Conservation (phyloP, 768 basidiomycete species). For the Clitopilus passeckerianus region DNA sequence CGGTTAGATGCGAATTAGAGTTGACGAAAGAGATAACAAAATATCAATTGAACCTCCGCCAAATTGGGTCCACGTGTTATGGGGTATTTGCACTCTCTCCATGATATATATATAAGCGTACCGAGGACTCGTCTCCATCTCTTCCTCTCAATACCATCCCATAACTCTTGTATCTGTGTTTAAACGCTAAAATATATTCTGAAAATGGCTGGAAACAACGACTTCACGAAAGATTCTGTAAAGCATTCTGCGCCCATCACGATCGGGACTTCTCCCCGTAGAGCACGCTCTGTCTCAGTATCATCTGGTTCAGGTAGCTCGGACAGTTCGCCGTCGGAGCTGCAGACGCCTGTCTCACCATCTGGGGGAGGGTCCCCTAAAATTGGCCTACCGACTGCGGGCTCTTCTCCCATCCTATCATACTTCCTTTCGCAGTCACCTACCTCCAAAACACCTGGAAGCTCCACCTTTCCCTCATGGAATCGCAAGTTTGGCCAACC, state of each 20-base stretch:
- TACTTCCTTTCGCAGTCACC: slow-evolving; percentile 66
- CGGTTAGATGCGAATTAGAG: slow-evolving; percentile 1
- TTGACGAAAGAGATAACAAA: background rate
- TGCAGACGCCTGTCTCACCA: slow-evolving; percentile 47
- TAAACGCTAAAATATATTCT: background rate
- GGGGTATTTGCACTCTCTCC: slow-evolving; percentile 1
- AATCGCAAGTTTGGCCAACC: slow-evolving; percentile 48
- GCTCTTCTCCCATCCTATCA: slow-evolving; percentile 65
- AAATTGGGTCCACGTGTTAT: background rate
- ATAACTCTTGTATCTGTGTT: background rate
- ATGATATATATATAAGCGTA: background rate
- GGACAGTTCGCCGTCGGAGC: slow-evolving; percentile 45
- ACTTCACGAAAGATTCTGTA: background rate
- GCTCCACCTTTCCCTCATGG: slow-evolving; percentile 54
- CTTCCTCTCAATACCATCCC: background rate
- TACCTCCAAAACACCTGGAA: slow-evolving; percentile 34
- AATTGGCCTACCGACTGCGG: slow-evolving; percentile 46
- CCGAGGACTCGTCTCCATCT: background rate
- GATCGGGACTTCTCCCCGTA: slow-evolving; percentile 36
- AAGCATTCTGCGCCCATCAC: slow-evolving; percentile 66
- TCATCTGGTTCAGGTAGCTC: slow-evolving; percentile 58
- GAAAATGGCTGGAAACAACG: background rate
- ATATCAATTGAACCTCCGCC: background rate
- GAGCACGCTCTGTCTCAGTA: slow-evolving; percentile 57
- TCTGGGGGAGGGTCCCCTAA: slow-evolving; percentile 24